These are phyloP conservation scores for Coemansia sp. DNA, from an alignment of 192 early-diverging fungal genomes.

Conservation along the genomic window DNA sequence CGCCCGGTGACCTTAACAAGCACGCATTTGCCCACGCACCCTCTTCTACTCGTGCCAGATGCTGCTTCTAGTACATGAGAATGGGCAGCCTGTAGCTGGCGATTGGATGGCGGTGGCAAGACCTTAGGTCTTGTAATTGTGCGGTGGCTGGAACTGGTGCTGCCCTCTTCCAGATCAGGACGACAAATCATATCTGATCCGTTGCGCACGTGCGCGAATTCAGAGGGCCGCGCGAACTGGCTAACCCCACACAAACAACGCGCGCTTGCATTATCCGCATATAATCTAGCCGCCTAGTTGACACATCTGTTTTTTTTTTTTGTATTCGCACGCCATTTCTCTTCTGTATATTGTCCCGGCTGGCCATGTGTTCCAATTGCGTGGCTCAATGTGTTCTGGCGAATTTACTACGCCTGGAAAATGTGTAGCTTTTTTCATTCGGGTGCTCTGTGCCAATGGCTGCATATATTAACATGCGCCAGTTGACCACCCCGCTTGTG, in stretches of 20 bases:
- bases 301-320: not conserved
- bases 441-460: not conserved
- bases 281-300: not conserved
- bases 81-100: not conserved
- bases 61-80: not conserved
- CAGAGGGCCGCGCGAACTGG: not conserved
- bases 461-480: slow-evolving; percentile 5
- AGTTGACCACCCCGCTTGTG: not conserved
- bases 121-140: not conserved
- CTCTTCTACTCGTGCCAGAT: not conserved
- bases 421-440: not conserved
- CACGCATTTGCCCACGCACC: not conserved
- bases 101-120: not conserved
- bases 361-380: slow-evolving; percentile 1
- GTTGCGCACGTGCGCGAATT: slow-evolving; percentile 14
- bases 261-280: not conserved
- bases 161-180: not conserved
- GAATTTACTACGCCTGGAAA: not conserved
- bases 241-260: not conserved
- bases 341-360: not conserved
- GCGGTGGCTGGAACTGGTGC: not conserved
- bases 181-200: slow-evolving; percentile 3
- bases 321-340: not conserved
- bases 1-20: not conserved
- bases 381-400: not conserved